Conservation (phyloP, 495 filamentous ascomycete species). For the Lentithecium fluviatile region DNA sequence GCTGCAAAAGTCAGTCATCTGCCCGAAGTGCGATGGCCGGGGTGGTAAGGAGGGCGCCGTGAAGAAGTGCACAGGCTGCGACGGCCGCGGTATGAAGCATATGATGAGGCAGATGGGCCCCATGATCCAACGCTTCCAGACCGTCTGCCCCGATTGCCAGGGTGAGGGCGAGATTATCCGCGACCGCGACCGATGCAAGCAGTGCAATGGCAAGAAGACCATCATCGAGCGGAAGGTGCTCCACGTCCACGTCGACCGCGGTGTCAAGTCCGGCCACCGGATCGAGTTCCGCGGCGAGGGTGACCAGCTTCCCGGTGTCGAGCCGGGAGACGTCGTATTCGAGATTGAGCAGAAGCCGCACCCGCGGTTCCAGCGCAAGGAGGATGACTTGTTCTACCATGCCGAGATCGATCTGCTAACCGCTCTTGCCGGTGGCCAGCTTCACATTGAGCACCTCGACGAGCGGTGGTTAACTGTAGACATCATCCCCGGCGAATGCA, state of each 20-base stretch:
- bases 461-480: conserved; percentile 93
- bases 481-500: conserved; percentile 89
- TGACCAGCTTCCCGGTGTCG: conserved; percentile 90
- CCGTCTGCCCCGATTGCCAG: conserved; percentile 95
- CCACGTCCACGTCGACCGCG: conserved; percentile 95
- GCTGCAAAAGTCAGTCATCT: conserved; percentile 96
- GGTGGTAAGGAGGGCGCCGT: conserved; percentile 97
- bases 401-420: conserved; percentile 96
- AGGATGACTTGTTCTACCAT: conserved; percentile 94
- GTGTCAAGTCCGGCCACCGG: conserved; percentile 89
- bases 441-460: conserved; percentile 95
- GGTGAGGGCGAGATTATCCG: conserved; percentile 95
- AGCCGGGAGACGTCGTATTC: conserved; percentile 93
- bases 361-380: conserved; percentile 88
- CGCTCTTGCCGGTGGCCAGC: conserved; percentile 81
- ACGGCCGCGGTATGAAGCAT: conserved; percentile 95
- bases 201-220: conserved; percentile 94
- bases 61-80: conserved; percentile 84
- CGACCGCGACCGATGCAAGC: conserved; percentile 94
- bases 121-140: conserved; percentile 99
- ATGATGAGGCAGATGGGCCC: conserved; percentile 99
- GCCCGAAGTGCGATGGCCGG: conserved; percentile 88
- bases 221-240: conserved; percentile 95
- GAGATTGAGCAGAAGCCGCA: conserved; percentile 99
- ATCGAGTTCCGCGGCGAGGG: conserved; percentile 95